Evolutionary conservation across 2,329 filamentous ascomycete species (phyloP), one percentile per base, ranked within the genome.

Genomic region (Talaromyces pinophilus): DNA sequence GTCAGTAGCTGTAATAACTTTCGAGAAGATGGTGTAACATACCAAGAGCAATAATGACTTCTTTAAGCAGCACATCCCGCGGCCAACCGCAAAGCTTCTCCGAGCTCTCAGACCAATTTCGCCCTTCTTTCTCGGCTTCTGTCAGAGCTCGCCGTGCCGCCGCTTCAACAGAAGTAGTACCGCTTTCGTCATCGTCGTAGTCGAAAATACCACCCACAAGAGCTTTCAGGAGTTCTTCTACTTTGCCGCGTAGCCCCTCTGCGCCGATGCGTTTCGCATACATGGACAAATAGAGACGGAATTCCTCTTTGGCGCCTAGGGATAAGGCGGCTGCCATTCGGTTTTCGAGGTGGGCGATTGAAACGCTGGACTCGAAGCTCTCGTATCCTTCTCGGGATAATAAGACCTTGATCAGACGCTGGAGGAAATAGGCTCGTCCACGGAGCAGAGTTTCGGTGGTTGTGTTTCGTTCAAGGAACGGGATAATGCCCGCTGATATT

Each of bases 191-290:
- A 1, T 91, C 74, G 84, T 84, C 71, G 85, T 86, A 61, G 46
- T 86, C 79, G 67, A 84, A 85, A 7, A 89, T 76, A 5, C 91
- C 90, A 7, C 93, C 93, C 59, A 96, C 83, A 50, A 99, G 82
- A 55, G 88, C 90, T 71, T 92, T 90, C 33, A 98, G 82, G 10
- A 99, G 82, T 81, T 99, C 96, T 76, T 98, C 94, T 1, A 97
- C 93, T 80, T 99, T 99, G 65, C 87, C 85, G 71, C 90, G 88
- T 62, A 94, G 82, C 0, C 93, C 93, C 77, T 99, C 96, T 0
- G 93, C 92, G 0, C 95, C 95, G 5, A 99, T 86, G 0, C 95
- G 89, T 81, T 97, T 98, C 3, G 93, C 94, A 74, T 99, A 99
- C 93, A 98, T 98, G 74, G 93, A 90, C n/a, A 99, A 82, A 74